phyloP scores from a whole-genome alignment of 495 filamentous ascomycete genomes.

The Pseudomonodictys pantanalensis region DNA sequence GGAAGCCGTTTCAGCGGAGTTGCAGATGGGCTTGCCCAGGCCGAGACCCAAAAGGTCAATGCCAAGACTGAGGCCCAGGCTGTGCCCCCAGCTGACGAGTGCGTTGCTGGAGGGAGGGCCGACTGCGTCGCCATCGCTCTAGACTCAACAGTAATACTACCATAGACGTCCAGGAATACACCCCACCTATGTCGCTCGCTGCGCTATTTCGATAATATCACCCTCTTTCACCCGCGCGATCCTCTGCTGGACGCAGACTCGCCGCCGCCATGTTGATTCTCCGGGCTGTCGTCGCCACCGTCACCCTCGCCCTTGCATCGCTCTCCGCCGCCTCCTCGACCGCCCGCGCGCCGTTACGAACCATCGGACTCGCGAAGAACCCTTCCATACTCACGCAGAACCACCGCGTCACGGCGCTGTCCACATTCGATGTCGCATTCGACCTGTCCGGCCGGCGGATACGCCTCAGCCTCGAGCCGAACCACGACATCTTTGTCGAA shows the following conservation, averaged over 20 bases:
- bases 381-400: slow-evolving; percentile 74
- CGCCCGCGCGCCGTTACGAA: slow-evolving; percentile 70
- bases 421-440: slow-evolving; percentile 81
- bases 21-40: too few species aligned
- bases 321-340: slow-evolving; percentile 62
- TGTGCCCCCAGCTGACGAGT: too few species aligned
- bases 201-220: slow-evolving; percentile 4
- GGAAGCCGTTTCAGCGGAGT: slow-evolving; percentile 1
- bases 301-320: slow-evolving; percentile 8
- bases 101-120: too few species aligned
- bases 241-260: slow-evolving; percentile 26
- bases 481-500: slow-evolving; percentile 80
- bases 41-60: too few species aligned
- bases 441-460: slow-evolving; percentile 64
- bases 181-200: slow-evolving; percentile 26
- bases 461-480: slow-evolving; percentile 81
- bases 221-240: background rate
- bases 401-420: slow-evolving; percentile 71
- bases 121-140: background rate
- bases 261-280: slow-evolving; percentile 14
- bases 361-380: slow-evolving; percentile 70
- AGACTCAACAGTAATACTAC: background rate
- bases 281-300: slow-evolving; percentile 9
- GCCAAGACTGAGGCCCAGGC: too few species aligned
- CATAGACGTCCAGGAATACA: background rate